Evolutionary conservation across 2,329 filamentous ascomycete genomes (phyloP), one percentile per base, ranked within the genome.

Genomic region (Colletotrichum siamense): DNA sequence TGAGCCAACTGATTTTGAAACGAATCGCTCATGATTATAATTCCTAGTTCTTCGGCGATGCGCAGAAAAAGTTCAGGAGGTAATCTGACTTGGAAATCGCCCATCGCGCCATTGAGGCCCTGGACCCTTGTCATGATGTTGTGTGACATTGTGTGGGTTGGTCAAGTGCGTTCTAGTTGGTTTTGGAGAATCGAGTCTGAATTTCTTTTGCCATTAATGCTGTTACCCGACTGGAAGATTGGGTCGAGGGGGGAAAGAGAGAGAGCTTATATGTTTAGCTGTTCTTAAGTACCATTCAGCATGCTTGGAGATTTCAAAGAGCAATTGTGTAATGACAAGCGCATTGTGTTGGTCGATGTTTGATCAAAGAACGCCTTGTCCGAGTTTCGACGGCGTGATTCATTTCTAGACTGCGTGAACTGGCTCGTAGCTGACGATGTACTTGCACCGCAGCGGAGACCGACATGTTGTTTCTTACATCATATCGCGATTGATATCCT

Each of bases 391-490:
- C 64, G 70, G 65, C 49, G 65, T 76, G 57, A 44, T 65, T 76
- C 74, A 76, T 76, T 74, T 74, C 64, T 76, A 76, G 70, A 59
- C 74, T 76, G 74, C 74, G 70, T 76, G 36, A 73, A 69, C 28
- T 76, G 70, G 44, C 59, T 69, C 49, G 32, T 69, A 49, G 59
- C 74, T 52, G 70, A 39, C 59, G 65, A 49, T 61, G 64, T 52
- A 30, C 70, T 74, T 15, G 70, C 65, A 65, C 49, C 70, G 63
- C 22, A 76, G 70, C 74, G 34, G 70, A 52, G 24, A 74, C 18
- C 18, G 73, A 73, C 73, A 74, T 65, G 65, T 49, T 63, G 55
- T 8, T 69, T 73, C 52, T 66, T 61, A 34, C 61, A 69, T 74
- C 74, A 74, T 59, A 65, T 74, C 44, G 57, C 73, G 39, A 59